Evolutionary conservation across 169 alveolate species (phyloP), one percentile per base, ranked within the genome.

Genomic region (Plasmodium cynomolgi): DNA sequence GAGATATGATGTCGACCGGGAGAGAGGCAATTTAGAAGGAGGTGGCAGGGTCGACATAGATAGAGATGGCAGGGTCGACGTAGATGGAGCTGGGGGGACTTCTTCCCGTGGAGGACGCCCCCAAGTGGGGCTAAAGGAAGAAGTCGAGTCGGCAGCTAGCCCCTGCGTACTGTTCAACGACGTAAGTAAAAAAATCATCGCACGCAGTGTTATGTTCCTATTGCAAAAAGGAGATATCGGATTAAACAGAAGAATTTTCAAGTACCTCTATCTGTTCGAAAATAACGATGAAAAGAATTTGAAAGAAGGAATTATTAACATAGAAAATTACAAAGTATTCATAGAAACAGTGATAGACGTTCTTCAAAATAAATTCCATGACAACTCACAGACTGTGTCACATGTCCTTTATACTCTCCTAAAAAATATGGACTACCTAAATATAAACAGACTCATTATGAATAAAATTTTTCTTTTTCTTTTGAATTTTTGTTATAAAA

Each of bases 221-320:
- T 44, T 90, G 33, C 75, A 47, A 11, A 90, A 81, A 81, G 62
- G 84, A 20, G 94, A 90, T 9, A 81, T 90, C 8, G 84, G 94
- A 3, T 41, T 90, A 29, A 90, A 79, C 74, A 79, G 94, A 81
- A 62, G 94, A 58, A 81, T 90, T 0, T 90, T 80, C 33, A 79
- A 71, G 79, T 90, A 68, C 20, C 37, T 90, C 5, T 90, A 90
- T 81, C 33, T 90, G 15, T 90, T 68, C 50, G 94, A 90, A 81
- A 81, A 23, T 58, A 90, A 81, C 37, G 94, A 90, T 44, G 94
- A 90, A 3, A 90, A 81, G 6, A 80, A 81, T 17, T 15, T 68
- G 0, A 90, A 39, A 44, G 94, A 90, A 37, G 83, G 58, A 68
- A 29, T 23, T 8, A 80, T 90, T 5, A 56, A 62, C 15, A 62